Evolutionary conservation across 1,284 basidiomycete species (phyloP).

Genomic region (Cerrena zonata): DNA sequence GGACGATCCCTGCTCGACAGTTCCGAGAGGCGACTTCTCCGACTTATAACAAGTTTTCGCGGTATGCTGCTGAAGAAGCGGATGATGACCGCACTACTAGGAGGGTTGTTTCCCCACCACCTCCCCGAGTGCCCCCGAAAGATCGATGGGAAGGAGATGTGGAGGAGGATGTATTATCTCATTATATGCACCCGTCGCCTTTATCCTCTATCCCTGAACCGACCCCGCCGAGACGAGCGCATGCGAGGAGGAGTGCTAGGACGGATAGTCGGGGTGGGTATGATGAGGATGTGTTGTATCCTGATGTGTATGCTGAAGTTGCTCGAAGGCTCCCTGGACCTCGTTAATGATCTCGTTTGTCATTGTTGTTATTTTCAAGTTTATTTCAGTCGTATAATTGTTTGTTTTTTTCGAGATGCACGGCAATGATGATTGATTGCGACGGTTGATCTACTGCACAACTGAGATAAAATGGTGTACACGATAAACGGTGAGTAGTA

Average conservation of each 20-base stretch:
- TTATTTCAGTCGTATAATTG: too few species aligned
- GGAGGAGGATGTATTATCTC: background rate
- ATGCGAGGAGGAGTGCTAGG: background rate
- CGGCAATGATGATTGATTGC: too few species aligned
- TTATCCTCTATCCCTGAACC: background rate
- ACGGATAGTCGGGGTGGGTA: background rate
- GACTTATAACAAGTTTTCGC: background rate
- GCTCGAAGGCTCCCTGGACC: background rate
- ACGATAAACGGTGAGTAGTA: too few species aligned
- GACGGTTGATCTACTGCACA: too few species aligned
- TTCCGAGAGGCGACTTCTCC: background rate
- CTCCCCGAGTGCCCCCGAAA: background rate
- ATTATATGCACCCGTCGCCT: background rate
- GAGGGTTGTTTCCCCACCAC: background rate
- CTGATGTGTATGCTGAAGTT: background rate
- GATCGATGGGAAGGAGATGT: background rate
- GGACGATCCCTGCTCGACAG: slow-evolving; percentile 1
- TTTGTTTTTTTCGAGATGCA: too few species aligned
- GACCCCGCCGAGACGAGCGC: background rate
- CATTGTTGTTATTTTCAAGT: too few species aligned
- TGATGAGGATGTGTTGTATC: background rate
- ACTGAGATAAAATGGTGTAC: too few species aligned
- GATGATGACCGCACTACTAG: background rate
- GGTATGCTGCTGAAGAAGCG: too few species aligned
- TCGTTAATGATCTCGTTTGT: too few species aligned